Evolutionary conservation across 345 rosid genomes (phyloP).

Genomic region (Jatropha curcas): DNA sequence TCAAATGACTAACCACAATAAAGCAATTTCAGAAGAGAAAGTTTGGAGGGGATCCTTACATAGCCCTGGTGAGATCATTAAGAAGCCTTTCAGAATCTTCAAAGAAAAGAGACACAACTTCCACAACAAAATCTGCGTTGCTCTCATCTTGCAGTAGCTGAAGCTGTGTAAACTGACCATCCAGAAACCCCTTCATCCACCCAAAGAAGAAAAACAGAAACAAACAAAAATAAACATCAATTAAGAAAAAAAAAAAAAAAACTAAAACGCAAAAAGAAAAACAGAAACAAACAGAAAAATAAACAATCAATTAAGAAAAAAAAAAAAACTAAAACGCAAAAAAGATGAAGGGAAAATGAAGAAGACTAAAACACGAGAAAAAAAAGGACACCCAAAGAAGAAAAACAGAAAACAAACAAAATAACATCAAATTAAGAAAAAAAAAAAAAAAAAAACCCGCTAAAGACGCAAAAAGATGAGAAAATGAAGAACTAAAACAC

Average conservation of each 20-base stretch:
- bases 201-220: not conserved
- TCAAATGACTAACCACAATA: not conserved
- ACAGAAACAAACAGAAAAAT: not conserved
- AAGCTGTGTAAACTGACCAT: conserved; percentile 78
- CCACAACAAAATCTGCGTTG: conserved; percentile 92
- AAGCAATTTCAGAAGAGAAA: not conserved
- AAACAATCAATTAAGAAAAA: not conserved
- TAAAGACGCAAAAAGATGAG: too few relatives aligned
- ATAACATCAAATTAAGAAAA: too few relatives aligned
- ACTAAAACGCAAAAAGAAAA: not conserved
- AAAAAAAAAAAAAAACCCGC: too few relatives aligned
- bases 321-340: not conserved
- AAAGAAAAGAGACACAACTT: conserved; percentile 92
- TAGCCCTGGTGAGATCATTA: conserved; percentile 68
- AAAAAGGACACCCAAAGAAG: too few relatives aligned
- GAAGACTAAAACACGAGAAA: not conserved
- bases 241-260: not conserved
- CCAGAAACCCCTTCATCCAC: conserved; percentile 72
- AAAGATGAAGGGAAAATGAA: not conserved
- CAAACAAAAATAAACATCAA: not conserved
- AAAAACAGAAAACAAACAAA: too few relatives aligned
- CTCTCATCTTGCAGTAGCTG: conserved; percentile 94
- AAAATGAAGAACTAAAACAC: too few relatives aligned
- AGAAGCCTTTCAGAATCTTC: conserved; percentile 88
- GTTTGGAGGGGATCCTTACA: conserved; percentile 41